phyloP scores from a whole-genome alignment of 768 basidiomycete species.

The Lentinus brumalis region DNA sequence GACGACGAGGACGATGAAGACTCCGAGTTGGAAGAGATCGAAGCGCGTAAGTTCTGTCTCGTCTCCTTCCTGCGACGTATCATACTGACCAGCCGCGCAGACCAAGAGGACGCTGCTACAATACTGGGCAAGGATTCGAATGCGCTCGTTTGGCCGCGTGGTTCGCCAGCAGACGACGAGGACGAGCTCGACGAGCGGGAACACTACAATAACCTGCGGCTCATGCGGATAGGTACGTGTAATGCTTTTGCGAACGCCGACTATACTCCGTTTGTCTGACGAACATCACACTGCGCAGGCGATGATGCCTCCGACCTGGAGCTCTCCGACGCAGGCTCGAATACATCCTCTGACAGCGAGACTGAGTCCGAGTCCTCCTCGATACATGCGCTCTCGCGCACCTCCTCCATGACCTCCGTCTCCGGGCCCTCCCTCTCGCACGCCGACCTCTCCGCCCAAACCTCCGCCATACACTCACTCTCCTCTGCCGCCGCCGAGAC shows the following conservation, averaged over 20 bases:
- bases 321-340: slow-evolving; percentile 59
- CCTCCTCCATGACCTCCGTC: slow-evolving; percentile 52
- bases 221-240: slow-evolving; percentile 71
- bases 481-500: slow-evolving; percentile 48
- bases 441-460: slow-evolving; percentile 39
- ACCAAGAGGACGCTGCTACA: slow-evolving; percentile 43
- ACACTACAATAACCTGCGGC: slow-evolving; percentile 62
- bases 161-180: slow-evolving; percentile 52
- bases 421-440: slow-evolving; percentile 42
- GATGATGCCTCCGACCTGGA: slow-evolving; percentile 66
- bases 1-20: slow-evolving; percentile 35
- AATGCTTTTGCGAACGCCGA: not conserved
- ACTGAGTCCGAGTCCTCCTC: slow-evolving; percentile 38
- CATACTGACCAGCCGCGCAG: slow-evolving; percentile 32
- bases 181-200: slow-evolving; percentile 69
- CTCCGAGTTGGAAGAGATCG: slow-evolving; percentile 69
- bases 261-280: not conserved
- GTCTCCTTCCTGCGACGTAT: not conserved
- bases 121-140: slow-evolving; percentile 71
- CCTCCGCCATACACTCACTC: slow-evolving; percentile 43
- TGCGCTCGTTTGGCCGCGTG: slow-evolving; percentile 81
- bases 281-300: slow-evolving; percentile 38
- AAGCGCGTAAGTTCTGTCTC: slow-evolving; percentile 52
- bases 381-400: slow-evolving; percentile 38
- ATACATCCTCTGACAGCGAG: slow-evolving; percentile 48